Percentiles rank a stretch among this genome's conserved stretches.
Conservation (phyloP, 371 early-diverging fungal genomes). For the Syncephalastrum sp. region DNA sequence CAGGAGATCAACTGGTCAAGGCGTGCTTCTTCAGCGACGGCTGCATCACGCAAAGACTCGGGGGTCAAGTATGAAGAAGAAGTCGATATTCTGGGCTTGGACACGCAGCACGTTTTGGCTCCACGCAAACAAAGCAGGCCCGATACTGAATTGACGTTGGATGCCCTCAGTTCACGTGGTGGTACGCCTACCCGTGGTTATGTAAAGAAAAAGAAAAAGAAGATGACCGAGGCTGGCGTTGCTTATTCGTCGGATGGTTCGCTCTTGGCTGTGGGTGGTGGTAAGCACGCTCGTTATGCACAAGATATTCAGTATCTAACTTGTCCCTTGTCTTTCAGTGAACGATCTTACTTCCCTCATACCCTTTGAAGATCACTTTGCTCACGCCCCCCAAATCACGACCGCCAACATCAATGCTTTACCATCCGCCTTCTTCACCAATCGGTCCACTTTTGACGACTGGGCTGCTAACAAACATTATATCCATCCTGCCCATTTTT, state of each 20-base stretch:
- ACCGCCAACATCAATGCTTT: constrained; percentile 40
- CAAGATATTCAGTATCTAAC: too few species aligned
- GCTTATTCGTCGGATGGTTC: constrained; percentile 49
- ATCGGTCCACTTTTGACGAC: constrained; percentile 36
- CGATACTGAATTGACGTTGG: constrained; percentile 17
- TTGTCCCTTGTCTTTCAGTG: constrained; percentile 9
- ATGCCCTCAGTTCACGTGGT: constrained; percentile 31
- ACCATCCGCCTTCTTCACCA: constrained; percentile 42
- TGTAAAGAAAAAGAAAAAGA: constrained; percentile 50
- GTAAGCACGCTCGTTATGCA: constrained; percentile 13
- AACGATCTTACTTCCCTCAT: constrained; percentile 24
- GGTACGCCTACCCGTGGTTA: constrained; percentile 21
- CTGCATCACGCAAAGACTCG: constrained; percentile 6
- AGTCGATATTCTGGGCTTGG: constrained; percentile 54
- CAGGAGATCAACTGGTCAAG: background rate
- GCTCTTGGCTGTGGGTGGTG: constrained; percentile 38
- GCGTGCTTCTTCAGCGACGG: background rate
- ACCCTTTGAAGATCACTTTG: constrained; percentile 29
- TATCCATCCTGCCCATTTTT: constrained; percentile 42
- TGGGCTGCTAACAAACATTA: constrained; percentile 35
- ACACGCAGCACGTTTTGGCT: constrained; percentile 13
- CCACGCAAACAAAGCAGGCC: constrained; percentile 32
- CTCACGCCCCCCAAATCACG: constrained; percentile 35
- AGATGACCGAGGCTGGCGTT: constrained; percentile 41
- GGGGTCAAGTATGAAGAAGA: constrained; percentile 45